These are phyloP conservation scores for Fraxinus sp. DNA, from an alignment of 305 asterid genomes.

Conservation along the genomic window DNA sequence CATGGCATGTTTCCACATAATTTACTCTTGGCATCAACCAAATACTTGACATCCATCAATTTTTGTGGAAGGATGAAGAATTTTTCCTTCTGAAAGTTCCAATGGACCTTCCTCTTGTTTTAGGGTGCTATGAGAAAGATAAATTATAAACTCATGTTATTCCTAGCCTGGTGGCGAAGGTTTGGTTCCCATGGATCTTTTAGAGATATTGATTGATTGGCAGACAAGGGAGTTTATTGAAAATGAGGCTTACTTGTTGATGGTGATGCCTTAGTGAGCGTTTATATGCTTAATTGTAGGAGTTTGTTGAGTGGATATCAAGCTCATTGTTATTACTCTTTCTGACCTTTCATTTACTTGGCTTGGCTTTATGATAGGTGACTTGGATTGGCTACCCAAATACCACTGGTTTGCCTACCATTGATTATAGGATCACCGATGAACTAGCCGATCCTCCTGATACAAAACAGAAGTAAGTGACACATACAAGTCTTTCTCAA, in stretches of 20 bases:
- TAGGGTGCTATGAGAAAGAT: background rate
- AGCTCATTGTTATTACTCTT: background rate
- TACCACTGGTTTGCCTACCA: constrained; percentile 94
- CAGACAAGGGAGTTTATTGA: background rate
- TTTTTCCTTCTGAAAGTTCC: background rate
- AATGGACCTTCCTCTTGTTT: background rate
- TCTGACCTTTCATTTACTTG: constrained; percentile 15
- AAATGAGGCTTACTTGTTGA: background rate
- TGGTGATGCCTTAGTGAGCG: background rate
- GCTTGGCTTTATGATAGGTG: constrained; percentile 51
- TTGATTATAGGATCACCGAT: constrained; percentile 96
- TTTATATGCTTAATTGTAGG: background rate
- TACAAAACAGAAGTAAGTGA: constrained; percentile 68
- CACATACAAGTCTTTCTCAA: constrained; percentile 3
- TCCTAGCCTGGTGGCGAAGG: background rate
- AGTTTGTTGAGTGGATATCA: background rate
- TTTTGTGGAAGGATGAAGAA: background rate
- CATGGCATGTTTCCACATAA: background rate
- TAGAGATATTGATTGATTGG: background rate
- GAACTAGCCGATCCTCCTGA: constrained; percentile 81
- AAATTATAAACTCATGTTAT: background rate
- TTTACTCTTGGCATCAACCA: background rate
- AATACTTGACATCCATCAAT: background rate
- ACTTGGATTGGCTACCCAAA: constrained; percentile 99
- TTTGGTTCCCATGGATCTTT: background rate